Base-by-base conservation (phyloP, 1,139 yeast genomes). In the Suhomyces terraborum region DNA sequence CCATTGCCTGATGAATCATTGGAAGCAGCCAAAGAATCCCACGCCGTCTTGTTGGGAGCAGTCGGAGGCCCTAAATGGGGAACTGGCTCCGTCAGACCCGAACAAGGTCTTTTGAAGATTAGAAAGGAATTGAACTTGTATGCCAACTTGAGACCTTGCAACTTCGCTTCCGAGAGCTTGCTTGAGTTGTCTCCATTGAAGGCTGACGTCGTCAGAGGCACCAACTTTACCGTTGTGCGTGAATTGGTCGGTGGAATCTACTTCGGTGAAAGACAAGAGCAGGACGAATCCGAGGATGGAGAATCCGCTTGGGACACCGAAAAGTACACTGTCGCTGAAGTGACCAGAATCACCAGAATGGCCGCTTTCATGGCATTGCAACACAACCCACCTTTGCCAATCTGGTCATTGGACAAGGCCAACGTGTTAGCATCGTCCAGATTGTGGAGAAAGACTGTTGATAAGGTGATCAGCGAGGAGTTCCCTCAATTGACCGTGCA, bases 31-130 rank as follows among this genome's bases (percentile, higher is more conserved):
- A 89, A 87, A 66, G 68, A 69, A 34, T 85, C 98, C 1, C 95
- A 93, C 61, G 98, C 98, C 26, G 96, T 93, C 14, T 72, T 93
- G 49, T 75, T 93, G 45, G 98, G 98, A 50, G 97, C 98, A 5
- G 98, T 93, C 20, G 98, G 98, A 50, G 98, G 98, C 21, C 98
- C 98, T 46, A 93, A 93, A 68, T 93, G 98, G 98, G 94, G 95
- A 25, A 87, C 97, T 26, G 97, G 93, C 22, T 58, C 77, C 12
- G 97, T 93, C 37, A 83, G 98, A 69, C 98, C 98, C 37, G 98
- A 93, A 67, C 98, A 88, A 67, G 98, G 98, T 46, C 77, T 93
- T 55, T 77, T 93, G 52, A 79, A 89, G 69, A 91, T 93, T 64
- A 81, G 98, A 68, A 93, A 93, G 66, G 98, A 88, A 64, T 79